Percentiles rank a stretch among this genome's conserved stretches.
These are phyloP conservation scores for Phytophthora niederhauseri DNA, from an alignment of 352 stramenopile genomes.

Conservation along the genomic window DNA sequence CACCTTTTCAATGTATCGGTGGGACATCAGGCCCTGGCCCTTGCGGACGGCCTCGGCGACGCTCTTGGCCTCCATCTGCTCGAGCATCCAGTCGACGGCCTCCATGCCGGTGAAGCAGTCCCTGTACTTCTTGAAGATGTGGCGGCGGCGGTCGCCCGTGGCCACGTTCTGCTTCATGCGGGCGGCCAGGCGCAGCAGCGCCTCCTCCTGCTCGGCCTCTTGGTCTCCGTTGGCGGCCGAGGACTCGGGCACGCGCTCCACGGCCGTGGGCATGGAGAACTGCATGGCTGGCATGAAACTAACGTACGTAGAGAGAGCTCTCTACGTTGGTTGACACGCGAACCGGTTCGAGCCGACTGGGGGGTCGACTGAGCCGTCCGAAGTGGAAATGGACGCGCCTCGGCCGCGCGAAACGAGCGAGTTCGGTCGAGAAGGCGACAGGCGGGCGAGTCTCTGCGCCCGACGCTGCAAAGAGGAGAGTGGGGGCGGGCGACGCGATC, in stretches of 20 bases:
- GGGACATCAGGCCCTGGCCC: conserved; percentile 67
- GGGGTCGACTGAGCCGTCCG: conserved; percentile 5
- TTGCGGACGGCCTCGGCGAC: conserved; percentile 83
- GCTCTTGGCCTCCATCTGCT: conserved; percentile 86
- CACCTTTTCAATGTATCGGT: conserved; percentile 81
- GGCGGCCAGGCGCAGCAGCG: conserved; percentile 69
- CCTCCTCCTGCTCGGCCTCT: conserved; percentile 65
- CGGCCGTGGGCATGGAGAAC: conserved; percentile 49
- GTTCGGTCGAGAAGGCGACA: conserved; percentile 13
- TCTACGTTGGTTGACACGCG: neutral
- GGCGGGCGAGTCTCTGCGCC: conserved; percentile 23
- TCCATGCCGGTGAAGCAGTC: conserved; percentile 89
- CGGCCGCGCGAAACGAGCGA: conserved; percentile 4
- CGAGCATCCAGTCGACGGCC: conserved; percentile 87
- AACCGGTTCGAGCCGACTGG: conserved; percentile 2
- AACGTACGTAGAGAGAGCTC: neutral
- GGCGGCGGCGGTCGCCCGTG: conserved; percentile 68
- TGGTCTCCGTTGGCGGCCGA: conserved; percentile 45
- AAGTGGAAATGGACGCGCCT: conserved; percentile 27
- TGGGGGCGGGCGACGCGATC: conserved; percentile 17
- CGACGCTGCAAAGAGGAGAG: conserved; percentile 34
- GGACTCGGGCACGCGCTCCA: conserved; percentile 59
- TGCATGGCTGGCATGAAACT: conserved; percentile 27
- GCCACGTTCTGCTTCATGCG: conserved; percentile 85
- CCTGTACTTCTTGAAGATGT: conserved; percentile 84